These are phyloP conservation scores for Vanderwaltozyma yarrowii DNA, from an alignment of 805 yeast species.

Conservation along the genomic window DNA sequence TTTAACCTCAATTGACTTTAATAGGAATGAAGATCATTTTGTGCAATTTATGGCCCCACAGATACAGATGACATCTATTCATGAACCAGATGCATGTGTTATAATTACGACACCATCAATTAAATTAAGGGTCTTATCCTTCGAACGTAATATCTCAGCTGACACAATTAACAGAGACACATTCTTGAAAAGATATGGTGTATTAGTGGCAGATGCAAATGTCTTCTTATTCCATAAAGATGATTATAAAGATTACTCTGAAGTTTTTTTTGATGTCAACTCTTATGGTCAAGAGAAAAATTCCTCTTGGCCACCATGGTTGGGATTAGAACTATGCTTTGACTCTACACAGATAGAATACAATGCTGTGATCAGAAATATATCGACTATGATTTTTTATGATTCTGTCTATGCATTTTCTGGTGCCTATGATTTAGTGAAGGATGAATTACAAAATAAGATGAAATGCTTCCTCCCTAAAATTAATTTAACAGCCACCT, in stretches of 20 bases:
- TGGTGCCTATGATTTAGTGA: constrained; percentile 19
- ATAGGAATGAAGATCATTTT: constrained; percentile 14
- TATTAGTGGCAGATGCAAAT: constrained; percentile 58
- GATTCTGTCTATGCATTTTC: constrained; percentile 44
- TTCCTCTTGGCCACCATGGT: constrained; percentile 79
- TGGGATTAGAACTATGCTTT: constrained; percentile 61
- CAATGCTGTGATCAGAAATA: constrained; percentile 49
- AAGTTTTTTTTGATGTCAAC: constrained; percentile 35
- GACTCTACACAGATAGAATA: constrained; percentile 39
- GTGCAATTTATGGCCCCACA: constrained; percentile 73
- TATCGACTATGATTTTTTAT: constrained; percentile 51
- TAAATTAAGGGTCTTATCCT: constrained; percentile 56
- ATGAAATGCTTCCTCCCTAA: constrained; percentile 60
- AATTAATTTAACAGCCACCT: constrained; percentile 57
- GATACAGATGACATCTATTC: constrained; percentile 52
- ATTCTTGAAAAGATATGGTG: constrained; percentile 60
- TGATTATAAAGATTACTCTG: constrained; percentile 34
- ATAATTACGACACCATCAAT: constrained; percentile 66
- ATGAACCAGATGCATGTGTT: constrained; percentile 47
- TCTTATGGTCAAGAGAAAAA: constrained; percentile 48
- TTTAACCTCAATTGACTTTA: background rate
- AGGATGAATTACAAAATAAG: constrained; percentile 32
- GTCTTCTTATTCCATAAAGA: constrained; percentile 54
- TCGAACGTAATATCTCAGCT: constrained; percentile 39
- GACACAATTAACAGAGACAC: constrained; percentile 36